Base-by-base conservation (phyloP, 768 basidiomycete genomes). In the Phaeolepiota aurea region DNA sequence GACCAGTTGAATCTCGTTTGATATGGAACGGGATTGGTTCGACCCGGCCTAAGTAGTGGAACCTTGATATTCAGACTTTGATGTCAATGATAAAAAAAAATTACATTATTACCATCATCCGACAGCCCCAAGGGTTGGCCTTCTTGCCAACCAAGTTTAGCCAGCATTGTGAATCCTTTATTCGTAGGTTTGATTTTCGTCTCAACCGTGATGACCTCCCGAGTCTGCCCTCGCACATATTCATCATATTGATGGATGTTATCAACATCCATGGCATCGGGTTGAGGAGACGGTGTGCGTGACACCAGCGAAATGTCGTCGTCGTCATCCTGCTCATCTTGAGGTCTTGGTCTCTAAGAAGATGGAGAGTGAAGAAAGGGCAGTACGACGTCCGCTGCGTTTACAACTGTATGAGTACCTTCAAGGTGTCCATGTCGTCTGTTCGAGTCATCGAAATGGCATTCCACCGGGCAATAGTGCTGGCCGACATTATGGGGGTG, bases 1-100 rank as follows among this genome's bases (percentile, higher is more conserved):
- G 69, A 10, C 88, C 88, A 16, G 81, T 86, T 32, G 75, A 65
- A 52, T 90, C 88, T 25, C 69, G 71, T 57, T 90, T 89, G 50
- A 87, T 63, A 41, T 79, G 72, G 56, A 90, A 90, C 5, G 88
- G 87, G 32, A 91, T 69, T 1, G 88, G 88, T 34, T 91, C 87
- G 39, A 83, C 71, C 41, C 87, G 84, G 30, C 85, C 88, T n/a
- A n/a, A n/a, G n/a, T n/a, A n/a, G n/a, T n/a, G n/a, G n/a, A n/a
- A n/a, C n/a, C n/a, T n/a, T 90, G 44, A 15, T 44, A 46, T 13
- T 32, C 30, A 48, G 36, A 39, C 22, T 9, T 32, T 16, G 12
- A 23, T 20, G 30, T 13, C 13, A 32, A 15, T 16, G 38, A 18
- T 18, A 35, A 13, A 22, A 20, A 42, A 11, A 18, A 16, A 22